Conservation (phyloP, 2,329 filamentous ascomycete genomes). For the Torrubiella hemipterigena region DNA sequence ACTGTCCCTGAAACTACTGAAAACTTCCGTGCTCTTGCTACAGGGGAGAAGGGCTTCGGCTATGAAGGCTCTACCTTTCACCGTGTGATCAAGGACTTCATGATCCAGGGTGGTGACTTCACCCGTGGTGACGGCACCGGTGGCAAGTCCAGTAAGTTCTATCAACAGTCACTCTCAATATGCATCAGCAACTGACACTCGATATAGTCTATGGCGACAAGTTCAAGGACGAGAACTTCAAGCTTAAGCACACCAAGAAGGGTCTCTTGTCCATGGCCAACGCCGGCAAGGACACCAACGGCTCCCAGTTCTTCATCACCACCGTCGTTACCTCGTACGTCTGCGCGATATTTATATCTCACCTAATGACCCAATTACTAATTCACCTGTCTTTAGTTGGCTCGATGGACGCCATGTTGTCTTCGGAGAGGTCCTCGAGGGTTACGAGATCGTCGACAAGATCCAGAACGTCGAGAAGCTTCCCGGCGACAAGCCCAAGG, state of each 20-base stretch:
- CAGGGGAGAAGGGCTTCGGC: conserved; percentile 76
- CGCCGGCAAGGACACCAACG: conserved; percentile 74
- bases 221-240: conserved; percentile 89
- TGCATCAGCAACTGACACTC: conserved; percentile 4
- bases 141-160: conserved; percentile 64
- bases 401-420: conserved; percentile 78
- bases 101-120: conserved; percentile 88
- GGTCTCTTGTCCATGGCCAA: conserved; percentile 80
- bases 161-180: neutral
- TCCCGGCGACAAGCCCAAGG: conserved; percentile 54
- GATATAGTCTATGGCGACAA: conserved; percentile 67
- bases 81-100: conserved; percentile 82
- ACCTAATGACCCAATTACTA: conserved; percentile 2
- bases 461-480: conserved; percentile 62
- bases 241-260: conserved; percentile 82
- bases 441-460: conserved; percentile 67
- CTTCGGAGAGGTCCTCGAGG: conserved; percentile 80
- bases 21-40: conserved; percentile 71
- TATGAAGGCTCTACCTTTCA: conserved; percentile 77
- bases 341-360: conserved; percentile 1
- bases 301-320: conserved; percentile 86
- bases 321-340: conserved; percentile 64
- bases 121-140: conserved; percentile 72
- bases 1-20: conserved; percentile 65
- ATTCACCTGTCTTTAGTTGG: conserved; percentile 40